phyloP scores from a whole-genome alignment of 805 yeast species.

The Myxozyma mucilagina region DNA sequence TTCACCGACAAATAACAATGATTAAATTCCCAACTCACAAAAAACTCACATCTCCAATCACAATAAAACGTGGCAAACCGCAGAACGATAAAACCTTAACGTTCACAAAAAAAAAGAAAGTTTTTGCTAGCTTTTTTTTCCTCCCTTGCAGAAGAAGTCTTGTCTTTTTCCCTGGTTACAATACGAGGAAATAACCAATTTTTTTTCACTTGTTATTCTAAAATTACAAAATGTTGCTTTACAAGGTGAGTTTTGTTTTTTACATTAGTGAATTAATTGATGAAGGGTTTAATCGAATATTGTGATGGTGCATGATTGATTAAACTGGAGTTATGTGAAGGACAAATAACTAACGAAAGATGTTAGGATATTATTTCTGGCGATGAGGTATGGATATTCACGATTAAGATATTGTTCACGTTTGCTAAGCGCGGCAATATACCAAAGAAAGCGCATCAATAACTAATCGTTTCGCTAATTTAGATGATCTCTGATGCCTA shows the following conservation, averaged over 20 bases:
- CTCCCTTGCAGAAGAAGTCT: background rate
- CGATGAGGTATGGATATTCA: constrained; percentile 54
- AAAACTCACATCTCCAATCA: background rate
- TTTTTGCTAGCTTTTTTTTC: background rate
- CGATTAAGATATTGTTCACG: no score
- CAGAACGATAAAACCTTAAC: background rate
- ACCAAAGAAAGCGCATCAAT: background rate
- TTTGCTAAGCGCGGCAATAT: background rate
- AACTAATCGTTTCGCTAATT: background rate
- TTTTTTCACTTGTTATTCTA: background rate
- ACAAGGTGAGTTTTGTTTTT: constrained; percentile 34
- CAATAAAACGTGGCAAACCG: background rate
- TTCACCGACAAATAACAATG: no score
- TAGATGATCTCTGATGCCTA: constrained; percentile 90
- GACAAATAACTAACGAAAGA: background rate
- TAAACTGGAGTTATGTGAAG: background rate
- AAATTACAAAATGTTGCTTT: constrained; percentile 40
- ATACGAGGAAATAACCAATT: background rate
- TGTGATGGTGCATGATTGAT: background rate
- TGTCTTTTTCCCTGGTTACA: background rate
- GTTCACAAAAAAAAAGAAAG: background rate
- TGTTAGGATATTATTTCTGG: constrained; percentile 80
- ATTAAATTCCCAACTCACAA: background rate
- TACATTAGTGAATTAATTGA: background rate
- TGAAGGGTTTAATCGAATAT: background rate